These are phyloP conservation scores for Salix suchowensis DNA, from an alignment of 345 rosid genomes.

Conservation along the genomic window DNA sequence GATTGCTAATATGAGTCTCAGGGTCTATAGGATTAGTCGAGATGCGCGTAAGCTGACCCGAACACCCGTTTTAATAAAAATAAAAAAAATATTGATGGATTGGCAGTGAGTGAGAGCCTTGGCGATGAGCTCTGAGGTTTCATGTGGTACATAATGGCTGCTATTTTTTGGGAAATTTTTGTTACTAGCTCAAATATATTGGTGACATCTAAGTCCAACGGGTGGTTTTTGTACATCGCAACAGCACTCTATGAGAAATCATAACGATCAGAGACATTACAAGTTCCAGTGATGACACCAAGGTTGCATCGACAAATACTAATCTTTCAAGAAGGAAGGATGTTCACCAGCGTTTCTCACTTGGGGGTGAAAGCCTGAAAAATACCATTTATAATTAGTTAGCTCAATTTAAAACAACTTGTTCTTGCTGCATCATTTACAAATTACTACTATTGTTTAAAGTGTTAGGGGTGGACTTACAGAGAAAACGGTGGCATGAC, in stretches of 20 bases:
- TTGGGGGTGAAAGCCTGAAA: constrained; percentile 83
- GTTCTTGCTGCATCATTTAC: background rate
- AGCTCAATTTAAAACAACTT: background rate
- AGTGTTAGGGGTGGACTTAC: constrained; percentile 34
- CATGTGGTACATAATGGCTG: background rate
- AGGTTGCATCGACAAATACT: constrained; percentile 19
- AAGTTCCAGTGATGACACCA: constrained; percentile 20
- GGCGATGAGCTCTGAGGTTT: background rate
- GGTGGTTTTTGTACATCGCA: constrained; percentile 33
- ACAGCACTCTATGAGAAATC: constrained; percentile 12
- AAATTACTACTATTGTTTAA: background rate
- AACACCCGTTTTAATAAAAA: too few relatives aligned
- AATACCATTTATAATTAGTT: background rate
- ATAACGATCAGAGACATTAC: constrained; percentile 21
- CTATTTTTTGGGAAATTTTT: background rate
- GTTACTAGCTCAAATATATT: background rate
- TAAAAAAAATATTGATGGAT: too few relatives aligned
- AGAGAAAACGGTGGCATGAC: constrained; percentile 87
- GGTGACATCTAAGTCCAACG: constrained; percentile 10
- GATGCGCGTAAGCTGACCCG: too few relatives aligned
- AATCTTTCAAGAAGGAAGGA: background rate
- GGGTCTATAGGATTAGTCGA: too few relatives aligned
- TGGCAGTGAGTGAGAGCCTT: background rate
- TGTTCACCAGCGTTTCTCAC: constrained; percentile 31
- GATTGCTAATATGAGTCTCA: too few relatives aligned